Conservation (phyloP, 192 early-diverging fungal species). For the Mortierella hygrophila region DNA sequence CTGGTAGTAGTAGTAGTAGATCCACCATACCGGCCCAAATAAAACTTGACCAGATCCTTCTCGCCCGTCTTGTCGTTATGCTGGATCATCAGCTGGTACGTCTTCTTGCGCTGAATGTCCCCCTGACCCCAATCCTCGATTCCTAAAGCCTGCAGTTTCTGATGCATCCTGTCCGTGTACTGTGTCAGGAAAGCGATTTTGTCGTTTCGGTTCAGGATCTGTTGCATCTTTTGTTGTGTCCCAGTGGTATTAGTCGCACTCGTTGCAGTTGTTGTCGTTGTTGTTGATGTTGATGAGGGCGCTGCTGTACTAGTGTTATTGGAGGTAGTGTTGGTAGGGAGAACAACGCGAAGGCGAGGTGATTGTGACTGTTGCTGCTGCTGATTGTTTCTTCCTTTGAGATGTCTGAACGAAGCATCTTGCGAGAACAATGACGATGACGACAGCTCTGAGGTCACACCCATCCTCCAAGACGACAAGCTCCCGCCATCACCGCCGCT, state of each 20-base stretch:
- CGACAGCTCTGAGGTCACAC: neutral
- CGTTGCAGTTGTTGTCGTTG: neutral
- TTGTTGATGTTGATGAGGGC: neutral
- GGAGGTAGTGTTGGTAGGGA: neutral
- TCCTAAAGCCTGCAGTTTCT: conserved; percentile 33
- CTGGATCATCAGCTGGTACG: conserved; percentile 59
- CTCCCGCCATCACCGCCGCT: neutral
- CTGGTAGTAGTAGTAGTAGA: conserved; percentile 1
- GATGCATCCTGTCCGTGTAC: conserved; percentile 55
- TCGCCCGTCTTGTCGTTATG: conserved; percentile 60
- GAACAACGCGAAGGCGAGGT: neutral
- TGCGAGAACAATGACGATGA: neutral
- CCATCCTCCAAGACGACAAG: neutral
- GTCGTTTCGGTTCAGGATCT: conserved; percentile 30
- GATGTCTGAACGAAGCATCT: neutral
- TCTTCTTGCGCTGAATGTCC: conserved; percentile 59
- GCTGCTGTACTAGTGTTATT: neutral
- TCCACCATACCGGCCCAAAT: conserved; percentile 56
- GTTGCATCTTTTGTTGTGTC: conserved; percentile 19
- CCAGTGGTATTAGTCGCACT: neutral
- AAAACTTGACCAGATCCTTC: conserved; percentile 56
- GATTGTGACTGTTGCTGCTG: neutral
- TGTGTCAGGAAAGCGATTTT: conserved; percentile 54
- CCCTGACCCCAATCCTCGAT: conserved; percentile 54
- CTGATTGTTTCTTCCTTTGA: neutral